Base-by-base conservation (phyloP, 768 basidiomycete genomes). In the Crassisporium funariophilum region DNA sequence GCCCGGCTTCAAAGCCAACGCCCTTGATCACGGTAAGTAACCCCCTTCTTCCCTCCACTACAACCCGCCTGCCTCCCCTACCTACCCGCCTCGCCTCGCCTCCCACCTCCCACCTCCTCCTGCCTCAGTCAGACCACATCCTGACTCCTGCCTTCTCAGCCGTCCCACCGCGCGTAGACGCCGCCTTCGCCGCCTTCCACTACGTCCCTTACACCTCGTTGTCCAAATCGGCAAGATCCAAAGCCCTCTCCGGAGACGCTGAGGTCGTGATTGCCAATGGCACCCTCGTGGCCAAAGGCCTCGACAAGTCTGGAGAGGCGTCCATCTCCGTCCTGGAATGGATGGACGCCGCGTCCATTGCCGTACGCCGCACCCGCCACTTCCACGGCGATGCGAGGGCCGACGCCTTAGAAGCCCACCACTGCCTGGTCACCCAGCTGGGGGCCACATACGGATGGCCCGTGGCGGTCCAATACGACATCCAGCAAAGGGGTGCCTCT, bases 121-220 rank as follows among this genome's bases (percentile, higher is more conserved):
- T n/a, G n/a, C n/a, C n/a, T n/a, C n/a, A n/a, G n/a, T n/a, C n/a
- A n/a, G n/a, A n/a, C n/a, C n/a, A n/a, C n/a, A n/a, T n/a, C n/a
- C n/a, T n/a, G n/a, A n/a, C n/a, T n/a, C 35, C 38, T 21, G n/a
- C 41, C 17, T 21, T 21, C 38, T n/a, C 52, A 62, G 61, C 54
- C 7, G 37, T 61, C 8, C 61, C 59, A 1, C 43, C 49, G 1
- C 47, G 47, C 4, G 53, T 58, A 1, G 54, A 62, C 5, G 49
- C 52, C 3, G 57, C 55, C 6, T 53, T 61, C 16, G 43, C 41
- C 5, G 16, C 20, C 3, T 55, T 42, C 25, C 36, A 36, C 8
- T 62, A 64, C 39, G 50, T 63, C 1, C 60, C 61, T 0, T 64
- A 63, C 50, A 47, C 52, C 2, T 20, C 57, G 2, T 46, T 66